A percentile compares a stretch with the other conserved stretches of the same genome.
Evolutionary conservation across 352 stramenopile species (phyloP).

Genomic region (Lagenidium sp.): DNA sequence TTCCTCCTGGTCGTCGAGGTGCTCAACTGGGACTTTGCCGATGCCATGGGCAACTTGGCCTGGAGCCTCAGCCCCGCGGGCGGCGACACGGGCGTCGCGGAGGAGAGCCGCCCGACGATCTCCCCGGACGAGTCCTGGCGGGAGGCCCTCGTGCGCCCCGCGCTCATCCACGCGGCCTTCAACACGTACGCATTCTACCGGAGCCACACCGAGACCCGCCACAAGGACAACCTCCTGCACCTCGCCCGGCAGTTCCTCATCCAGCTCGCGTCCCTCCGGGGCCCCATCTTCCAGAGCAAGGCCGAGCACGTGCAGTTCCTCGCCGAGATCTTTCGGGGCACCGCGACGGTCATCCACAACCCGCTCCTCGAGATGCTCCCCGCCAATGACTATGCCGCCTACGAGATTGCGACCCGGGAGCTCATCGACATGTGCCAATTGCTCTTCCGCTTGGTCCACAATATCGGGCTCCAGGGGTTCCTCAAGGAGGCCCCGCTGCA

Average conservation of each 20-base stretch:
- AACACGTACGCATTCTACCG: constrained; percentile 81
- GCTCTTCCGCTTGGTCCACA: constrained; percentile 67
- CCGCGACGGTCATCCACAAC: constrained; percentile 48
- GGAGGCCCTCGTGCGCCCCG: constrained; percentile 48
- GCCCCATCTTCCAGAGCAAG: constrained; percentile 56
- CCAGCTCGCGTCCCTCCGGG: constrained; percentile 66
- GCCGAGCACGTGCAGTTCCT: constrained; percentile 58
- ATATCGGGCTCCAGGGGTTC: constrained; percentile 51
- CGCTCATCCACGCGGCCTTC: constrained; percentile 79
- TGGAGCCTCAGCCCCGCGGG: constrained; percentile 46
- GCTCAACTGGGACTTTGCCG: constrained; percentile 71
- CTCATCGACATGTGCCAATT: constrained; percentile 82
- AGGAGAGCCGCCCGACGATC: constrained; percentile 32
- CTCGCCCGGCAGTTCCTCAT: constrained; percentile 73
- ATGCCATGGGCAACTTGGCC: constrained; percentile 49
- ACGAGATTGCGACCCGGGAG: constrained; percentile 68
- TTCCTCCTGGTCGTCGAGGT: constrained; percentile 74
- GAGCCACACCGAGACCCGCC: constrained; percentile 50
- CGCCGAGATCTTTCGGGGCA: constrained; percentile 58
- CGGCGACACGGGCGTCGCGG: constrained; percentile 4
- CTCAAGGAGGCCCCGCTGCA: constrained; percentile 21
- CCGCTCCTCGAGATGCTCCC: constrained; percentile 70
- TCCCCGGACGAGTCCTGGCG: constrained; percentile 60
- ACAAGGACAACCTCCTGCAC: constrained; percentile 66
- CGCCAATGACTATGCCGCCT: constrained; percentile 42